phyloP scores from a whole-genome alignment of 2,329 filamentous ascomycete species.

The Madurella mycetomatis region DNA sequence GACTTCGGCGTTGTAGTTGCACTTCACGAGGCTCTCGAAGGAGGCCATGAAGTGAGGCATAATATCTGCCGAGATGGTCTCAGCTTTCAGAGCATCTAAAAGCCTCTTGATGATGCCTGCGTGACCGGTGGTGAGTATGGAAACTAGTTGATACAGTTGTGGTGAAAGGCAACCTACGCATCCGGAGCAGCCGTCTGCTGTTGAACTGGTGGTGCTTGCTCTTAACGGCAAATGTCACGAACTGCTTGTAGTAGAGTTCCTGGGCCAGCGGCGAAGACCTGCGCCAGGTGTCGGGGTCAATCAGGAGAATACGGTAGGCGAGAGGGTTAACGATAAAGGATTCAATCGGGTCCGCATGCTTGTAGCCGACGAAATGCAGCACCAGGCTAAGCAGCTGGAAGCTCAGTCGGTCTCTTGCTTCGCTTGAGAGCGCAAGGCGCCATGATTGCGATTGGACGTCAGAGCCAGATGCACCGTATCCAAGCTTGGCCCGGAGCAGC shows the following conservation, averaged over 20 bases:
- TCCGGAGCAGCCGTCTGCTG: conserved; percentile 75
- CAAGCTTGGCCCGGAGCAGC: conserved; percentile 78
- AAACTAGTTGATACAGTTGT: background rate
- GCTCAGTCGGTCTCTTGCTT: conserved; percentile 52
- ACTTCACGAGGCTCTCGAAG: conserved; percentile 73
- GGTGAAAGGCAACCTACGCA: conserved; percentile 60
- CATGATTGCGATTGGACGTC: conserved; percentile 30
- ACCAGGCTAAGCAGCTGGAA: conserved; percentile 70
- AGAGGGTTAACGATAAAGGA: conserved; percentile 95
- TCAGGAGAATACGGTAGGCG: conserved; percentile 84
- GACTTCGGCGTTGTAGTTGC: conserved; percentile 77
- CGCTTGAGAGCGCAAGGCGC: conserved; percentile 44
- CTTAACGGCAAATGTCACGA: conserved; percentile 78
- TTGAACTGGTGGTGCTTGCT: conserved; percentile 95
- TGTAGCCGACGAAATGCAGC: conserved; percentile 84
- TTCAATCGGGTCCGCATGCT: conserved; percentile 70
- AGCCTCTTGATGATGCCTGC: conserved; percentile 84
- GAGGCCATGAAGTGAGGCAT: conserved; percentile 73
- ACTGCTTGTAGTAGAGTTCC: conserved; percentile 89
- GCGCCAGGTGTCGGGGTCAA: conserved; percentile 92
- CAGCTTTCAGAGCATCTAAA: conserved; percentile 84
- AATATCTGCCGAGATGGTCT: conserved; percentile 67
- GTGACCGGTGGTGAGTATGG: conserved; percentile 16
- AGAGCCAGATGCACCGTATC: conserved; percentile 41
- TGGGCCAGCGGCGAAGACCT: conserved; percentile 72